A percentile compares a stretch with the other conserved stretches of the same genome.
Conservation (phyloP, 148 eudicot genomes). For the Fallopia convolvulus region DNA sequence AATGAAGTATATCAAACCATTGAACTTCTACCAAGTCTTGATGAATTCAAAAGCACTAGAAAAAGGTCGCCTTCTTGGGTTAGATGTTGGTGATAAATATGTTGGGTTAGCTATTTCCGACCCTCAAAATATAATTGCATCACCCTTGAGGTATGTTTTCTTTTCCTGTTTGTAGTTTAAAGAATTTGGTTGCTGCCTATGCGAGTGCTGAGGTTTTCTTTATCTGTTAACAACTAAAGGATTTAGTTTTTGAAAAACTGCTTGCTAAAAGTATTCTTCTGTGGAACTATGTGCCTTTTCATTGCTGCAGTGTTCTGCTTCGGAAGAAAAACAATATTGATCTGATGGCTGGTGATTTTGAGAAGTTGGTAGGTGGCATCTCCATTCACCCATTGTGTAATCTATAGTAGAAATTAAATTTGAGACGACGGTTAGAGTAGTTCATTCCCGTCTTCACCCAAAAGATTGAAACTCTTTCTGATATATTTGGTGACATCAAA, state of each 20-base stretch:
- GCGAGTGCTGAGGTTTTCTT: not conserved
- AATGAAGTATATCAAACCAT: constrained; percentile 74
- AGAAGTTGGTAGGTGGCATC: constrained; percentile 48
- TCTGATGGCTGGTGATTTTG: constrained; percentile 74
- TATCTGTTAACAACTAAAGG: constrained; percentile 5
- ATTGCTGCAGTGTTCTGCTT: constrained; percentile 63
- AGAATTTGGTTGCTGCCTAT: not conserved
- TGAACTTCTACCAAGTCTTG: constrained; percentile 59
- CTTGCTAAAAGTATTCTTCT: not conserved
- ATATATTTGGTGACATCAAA: not conserved
- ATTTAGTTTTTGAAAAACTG: not conserved
- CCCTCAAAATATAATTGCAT: constrained; percentile 51
- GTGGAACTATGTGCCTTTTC: not conserved
- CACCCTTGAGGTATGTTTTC: constrained; percentile 54
- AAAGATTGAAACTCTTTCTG: not conserved
- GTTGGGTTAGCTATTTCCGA: constrained; percentile 88
- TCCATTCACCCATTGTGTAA: not conserved
- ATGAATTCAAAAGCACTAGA: constrained; percentile 30
- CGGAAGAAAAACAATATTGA: constrained; percentile 71
- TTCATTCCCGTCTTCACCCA: not conserved
- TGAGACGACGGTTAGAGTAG: not conserved
- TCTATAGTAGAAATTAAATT: not conserved
- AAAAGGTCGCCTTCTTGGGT: constrained; percentile 62
- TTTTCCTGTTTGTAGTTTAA: not conserved
- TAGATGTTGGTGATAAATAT: constrained; percentile 92